Evolutionary conservation across 345 rosid species (phyloP).

Genomic region (Reutealis trisperma): DNA sequence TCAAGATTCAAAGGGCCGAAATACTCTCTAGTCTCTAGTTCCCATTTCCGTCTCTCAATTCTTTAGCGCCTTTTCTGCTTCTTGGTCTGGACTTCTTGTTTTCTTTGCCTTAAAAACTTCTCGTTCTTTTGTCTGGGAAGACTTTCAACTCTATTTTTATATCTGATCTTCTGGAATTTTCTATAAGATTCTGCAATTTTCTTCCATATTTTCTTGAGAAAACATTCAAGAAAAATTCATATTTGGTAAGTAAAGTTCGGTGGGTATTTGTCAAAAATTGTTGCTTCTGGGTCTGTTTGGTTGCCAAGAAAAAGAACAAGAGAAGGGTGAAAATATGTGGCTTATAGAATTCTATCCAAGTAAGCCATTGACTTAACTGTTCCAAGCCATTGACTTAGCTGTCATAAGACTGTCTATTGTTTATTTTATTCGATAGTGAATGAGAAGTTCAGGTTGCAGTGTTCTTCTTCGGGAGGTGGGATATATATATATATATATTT

Average conservation of each 20-base stretch:
- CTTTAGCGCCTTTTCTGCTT: not conserved
- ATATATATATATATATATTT: too few species aligned
- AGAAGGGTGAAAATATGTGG: not conserved
- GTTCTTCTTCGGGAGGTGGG: not conserved
- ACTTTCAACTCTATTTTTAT: not conserved
- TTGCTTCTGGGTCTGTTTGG: not conserved
- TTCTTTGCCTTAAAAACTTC: not conserved
- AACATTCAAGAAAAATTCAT: not conserved
- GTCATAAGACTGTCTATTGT: too few species aligned
- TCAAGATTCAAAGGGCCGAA: too few species aligned
- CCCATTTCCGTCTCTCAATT: not conserved
- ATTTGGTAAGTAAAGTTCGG: not conserved
- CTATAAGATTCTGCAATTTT: not conserved
- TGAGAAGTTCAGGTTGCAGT: not conserved
- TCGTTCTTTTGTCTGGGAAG: not conserved
- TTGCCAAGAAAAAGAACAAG: not conserved
- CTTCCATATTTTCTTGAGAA: not conserved
- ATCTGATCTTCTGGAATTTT: not conserved
- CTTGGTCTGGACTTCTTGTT: not conserved
- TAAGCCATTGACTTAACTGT: not conserved
- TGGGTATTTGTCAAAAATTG: slow-evolving; percentile 9
- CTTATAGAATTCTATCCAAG: not conserved
- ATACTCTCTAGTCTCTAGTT: not conserved
- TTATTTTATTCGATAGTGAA: not conserved
- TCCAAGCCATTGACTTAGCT: not conserved